These are phyloP conservation scores for Bifiguratus adelaidae DNA, from an alignment of 192 early-diverging fungal species.

Conservation along the genomic window DNA sequence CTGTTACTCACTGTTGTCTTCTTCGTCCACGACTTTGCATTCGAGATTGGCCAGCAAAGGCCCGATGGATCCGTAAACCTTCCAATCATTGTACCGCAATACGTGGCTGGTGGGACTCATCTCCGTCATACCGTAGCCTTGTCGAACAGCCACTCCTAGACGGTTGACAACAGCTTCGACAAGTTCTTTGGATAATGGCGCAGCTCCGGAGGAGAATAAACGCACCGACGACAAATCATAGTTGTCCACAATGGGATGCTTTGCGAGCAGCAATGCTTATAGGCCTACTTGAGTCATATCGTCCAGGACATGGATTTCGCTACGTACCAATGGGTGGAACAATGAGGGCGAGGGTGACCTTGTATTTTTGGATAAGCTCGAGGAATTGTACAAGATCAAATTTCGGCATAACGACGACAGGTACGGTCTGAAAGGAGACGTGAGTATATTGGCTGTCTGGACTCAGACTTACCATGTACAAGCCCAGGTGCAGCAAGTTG, in stretches of 20 bases:
- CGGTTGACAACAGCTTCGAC: constrained; percentile 30
- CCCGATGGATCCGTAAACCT: constrained; percentile 25
- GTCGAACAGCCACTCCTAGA: constrained; percentile 28
- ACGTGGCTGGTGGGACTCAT: constrained; percentile 17
- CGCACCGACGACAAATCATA: constrained; percentile 61
- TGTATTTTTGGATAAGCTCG: constrained; percentile 55
- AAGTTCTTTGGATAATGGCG: constrained; percentile 66
- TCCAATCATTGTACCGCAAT: not conserved
- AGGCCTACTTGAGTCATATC: not conserved
- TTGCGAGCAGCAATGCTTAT: constrained; percentile 54
- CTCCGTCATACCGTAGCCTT: constrained; percentile 57
- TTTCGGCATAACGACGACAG: constrained; percentile 64
- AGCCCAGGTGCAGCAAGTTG: constrained; percentile 25
- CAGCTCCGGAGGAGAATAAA: constrained; percentile 62
- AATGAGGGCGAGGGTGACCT: constrained; percentile 49
- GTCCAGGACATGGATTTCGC: not conserved
- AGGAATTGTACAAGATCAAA: constrained; percentile 61
- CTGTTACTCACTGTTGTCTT: constrained; percentile 26
- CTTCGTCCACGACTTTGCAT: constrained; percentile 35
- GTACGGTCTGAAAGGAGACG: constrained; percentile 25
- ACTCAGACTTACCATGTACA: constrained; percentile 16
- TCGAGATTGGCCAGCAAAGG: constrained; percentile 24
- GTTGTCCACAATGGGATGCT: constrained; percentile 61
- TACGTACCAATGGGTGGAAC: constrained; percentile 42
- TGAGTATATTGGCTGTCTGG: not conserved